These are phyloP conservation scores for Helicostylum pulchrum DNA, from an alignment of 192 early-diverging fungal genomes.

Conservation along the genomic window DNA sequence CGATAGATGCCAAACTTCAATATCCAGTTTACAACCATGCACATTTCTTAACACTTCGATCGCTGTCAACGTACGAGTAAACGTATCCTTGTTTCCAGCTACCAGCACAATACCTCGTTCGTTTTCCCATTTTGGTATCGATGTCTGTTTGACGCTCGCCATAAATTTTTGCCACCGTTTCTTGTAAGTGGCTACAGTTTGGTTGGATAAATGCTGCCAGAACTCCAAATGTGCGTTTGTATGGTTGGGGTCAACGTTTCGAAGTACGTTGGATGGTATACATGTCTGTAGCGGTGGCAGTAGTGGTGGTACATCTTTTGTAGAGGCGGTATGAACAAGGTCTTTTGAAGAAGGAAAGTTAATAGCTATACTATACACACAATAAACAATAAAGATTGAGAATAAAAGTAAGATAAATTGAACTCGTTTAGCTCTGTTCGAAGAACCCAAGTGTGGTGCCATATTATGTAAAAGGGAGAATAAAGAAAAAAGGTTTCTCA, in stretches of 20 bases:
- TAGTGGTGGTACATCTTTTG: neutral
- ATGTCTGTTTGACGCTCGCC: neutral
- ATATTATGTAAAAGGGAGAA: neutral
- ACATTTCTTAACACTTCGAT: constrained; percentile 25
- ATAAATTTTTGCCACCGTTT: constrained; percentile 29
- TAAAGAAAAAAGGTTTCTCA: neutral
- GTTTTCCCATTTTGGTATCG: neutral
- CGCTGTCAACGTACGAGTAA: constrained; percentile 15
- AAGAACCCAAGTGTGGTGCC: neutral
- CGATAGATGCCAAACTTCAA: constrained; percentile 33
- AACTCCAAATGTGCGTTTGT: constrained; percentile 23
- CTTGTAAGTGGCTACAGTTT: constrained; percentile 12
- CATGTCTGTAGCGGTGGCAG: too few relatives aligned
- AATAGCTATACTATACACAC: neutral
- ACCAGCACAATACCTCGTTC: constrained; percentile 30
- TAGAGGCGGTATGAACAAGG: too few relatives aligned
- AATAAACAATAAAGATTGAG: neutral
- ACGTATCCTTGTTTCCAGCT: constrained; percentile 34
- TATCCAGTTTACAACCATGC: constrained; percentile 16
- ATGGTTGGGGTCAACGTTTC: constrained; percentile 33
- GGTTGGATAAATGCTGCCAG: constrained; percentile 16
- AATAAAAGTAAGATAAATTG: constrained; percentile 4
- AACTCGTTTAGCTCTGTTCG: neutral
- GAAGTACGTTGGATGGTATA: constrained; percentile 1
- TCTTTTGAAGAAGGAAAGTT: neutral